These are phyloP conservation scores for Neoascochyta sp. DNA, from an alignment of 2,329 filamentous ascomycete genomes.

Conservation along the genomic window DNA sequence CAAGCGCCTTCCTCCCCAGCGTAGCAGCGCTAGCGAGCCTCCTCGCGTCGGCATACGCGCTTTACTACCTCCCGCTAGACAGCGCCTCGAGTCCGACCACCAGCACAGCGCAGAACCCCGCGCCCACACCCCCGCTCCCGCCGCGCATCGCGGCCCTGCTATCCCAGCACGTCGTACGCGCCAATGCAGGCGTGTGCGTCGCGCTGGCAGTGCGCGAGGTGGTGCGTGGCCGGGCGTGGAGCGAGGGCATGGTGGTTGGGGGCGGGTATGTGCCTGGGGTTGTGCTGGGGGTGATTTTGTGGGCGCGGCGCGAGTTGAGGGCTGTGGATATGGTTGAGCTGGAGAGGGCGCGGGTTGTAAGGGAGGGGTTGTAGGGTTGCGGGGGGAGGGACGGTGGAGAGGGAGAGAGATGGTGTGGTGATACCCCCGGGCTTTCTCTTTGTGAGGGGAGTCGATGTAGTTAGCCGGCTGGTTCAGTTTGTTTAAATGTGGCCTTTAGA, in stretches of 20 bases:
- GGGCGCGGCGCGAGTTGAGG: constrained; percentile 63
- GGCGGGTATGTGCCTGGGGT: constrained; percentile 44
- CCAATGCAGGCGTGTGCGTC: constrained; percentile 57
- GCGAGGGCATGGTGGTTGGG: constrained; percentile 29
- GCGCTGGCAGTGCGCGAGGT: constrained; percentile 46
- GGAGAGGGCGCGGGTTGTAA: no score
- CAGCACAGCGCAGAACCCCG: no score
- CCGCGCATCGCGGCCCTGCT: constrained; percentile 44
- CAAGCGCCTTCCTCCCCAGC: constrained; percentile 44
- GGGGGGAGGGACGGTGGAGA: neutral
- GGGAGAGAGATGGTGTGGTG: no score
- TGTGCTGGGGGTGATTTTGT: constrained; percentile 59
- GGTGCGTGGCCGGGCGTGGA: constrained; percentile 20
- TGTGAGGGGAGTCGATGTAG: no score
- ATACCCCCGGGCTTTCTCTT: no score
- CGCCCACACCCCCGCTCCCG: no score
- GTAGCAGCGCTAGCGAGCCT: constrained; percentile 63
- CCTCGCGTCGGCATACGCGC: constrained; percentile 58
- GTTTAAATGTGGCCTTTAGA: no score
- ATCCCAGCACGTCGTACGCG: constrained; percentile 55
- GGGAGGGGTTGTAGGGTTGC: no score
- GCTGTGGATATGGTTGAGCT: constrained; percentile 67
- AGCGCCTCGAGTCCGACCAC: no score
- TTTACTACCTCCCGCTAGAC: constrained; percentile 56
- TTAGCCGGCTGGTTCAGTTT: no score